Percentiles rank a stretch among this genome's conserved stretches.
These are phyloP conservation scores for Zalerion maritima DNA, from an alignment of 495 filamentous ascomycete genomes.

Conservation along the genomic window DNA sequence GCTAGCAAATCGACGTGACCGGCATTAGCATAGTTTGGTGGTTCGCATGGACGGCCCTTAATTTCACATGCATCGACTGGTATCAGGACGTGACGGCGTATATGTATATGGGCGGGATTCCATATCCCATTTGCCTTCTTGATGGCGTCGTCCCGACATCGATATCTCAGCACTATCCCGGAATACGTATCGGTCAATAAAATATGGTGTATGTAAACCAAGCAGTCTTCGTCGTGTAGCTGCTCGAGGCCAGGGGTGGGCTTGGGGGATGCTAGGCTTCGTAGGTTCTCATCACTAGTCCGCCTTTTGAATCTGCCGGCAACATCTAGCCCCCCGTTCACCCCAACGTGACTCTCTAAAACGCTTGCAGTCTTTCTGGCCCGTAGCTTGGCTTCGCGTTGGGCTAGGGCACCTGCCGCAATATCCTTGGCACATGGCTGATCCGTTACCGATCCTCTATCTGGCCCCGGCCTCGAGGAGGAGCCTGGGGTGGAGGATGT, in stretches of 20 bases:
- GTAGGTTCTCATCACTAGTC: slow-evolving; percentile 34
- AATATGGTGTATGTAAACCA: slow-evolving; percentile 87
- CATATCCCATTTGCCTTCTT: slow-evolving; percentile 83
- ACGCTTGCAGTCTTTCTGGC: slow-evolving; percentile 32
- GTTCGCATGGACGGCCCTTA: slow-evolving; percentile 52
- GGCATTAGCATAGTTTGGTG: slow-evolving; percentile 16
- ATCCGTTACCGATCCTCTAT: slow-evolving; percentile 13
- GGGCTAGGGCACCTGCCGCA: slow-evolving; percentile 30
- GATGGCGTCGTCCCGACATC: slow-evolving; percentile 64
- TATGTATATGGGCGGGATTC: slow-evolving; percentile 81
- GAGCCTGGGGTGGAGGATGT: neutral
- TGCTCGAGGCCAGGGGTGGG: slow-evolving; percentile 9
- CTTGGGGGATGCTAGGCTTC: slow-evolving; percentile 9
- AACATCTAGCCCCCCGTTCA: slow-evolving; percentile 32
- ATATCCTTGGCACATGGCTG: slow-evolving; percentile 28
- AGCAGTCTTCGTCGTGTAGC: slow-evolving; percentile 44
- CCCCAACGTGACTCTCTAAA: slow-evolving; percentile 35
- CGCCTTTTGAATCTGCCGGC: slow-evolving; percentile 36
- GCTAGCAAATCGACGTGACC: slow-evolving; percentile 30
- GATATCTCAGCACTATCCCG: slow-evolving; percentile 79
- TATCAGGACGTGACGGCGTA: slow-evolving; percentile 62
- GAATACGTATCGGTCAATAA: slow-evolving; percentile 70
- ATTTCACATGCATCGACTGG: slow-evolving; percentile 83
- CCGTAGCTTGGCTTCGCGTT: slow-evolving; percentile 32
- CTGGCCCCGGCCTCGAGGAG: slow-evolving; percentile 28